Evolutionary conservation across 2,329 filamentous ascomycete genomes (phyloP).

Genomic region (Aspergillus costaricaensis): DNA sequence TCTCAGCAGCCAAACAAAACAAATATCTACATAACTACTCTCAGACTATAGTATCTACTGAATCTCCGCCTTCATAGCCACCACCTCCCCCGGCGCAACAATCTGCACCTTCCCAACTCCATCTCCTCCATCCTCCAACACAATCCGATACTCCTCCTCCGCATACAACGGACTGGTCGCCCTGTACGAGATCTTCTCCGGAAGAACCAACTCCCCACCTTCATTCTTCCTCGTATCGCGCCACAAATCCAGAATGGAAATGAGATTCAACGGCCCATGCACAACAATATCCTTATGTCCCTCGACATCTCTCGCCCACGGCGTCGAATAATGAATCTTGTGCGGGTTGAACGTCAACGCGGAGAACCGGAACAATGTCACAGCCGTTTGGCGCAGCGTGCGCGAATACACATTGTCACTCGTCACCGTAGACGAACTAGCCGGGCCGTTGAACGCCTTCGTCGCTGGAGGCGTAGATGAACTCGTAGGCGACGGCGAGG

Average conservation of each 20-base stretch:
- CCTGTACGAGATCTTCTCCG: constrained; percentile 49
- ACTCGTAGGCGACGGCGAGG: constrained; percentile 18
- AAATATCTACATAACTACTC: neutral
- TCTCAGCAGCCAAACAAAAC: neutral
- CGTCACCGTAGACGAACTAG: constrained; percentile 24
- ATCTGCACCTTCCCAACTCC: constrained; percentile 37
- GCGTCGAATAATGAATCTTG: constrained; percentile 48
- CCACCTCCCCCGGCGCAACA: constrained; percentile 30
- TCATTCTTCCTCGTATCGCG: constrained; percentile 36
- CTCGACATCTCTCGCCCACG: constrained; percentile 47
- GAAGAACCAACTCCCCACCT: constrained; percentile 31
- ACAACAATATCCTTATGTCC: constrained; percentile 47
- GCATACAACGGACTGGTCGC: constrained; percentile 55
- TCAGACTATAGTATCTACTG: neutral
- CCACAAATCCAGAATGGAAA: constrained; percentile 48
- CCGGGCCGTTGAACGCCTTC: constrained; percentile 10
- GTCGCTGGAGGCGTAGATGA: constrained; percentile 6
- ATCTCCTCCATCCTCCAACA: constrained; percentile 40
- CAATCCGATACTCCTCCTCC: constrained; percentile 49
- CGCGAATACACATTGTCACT: constrained; percentile 32
- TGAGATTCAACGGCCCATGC: constrained; percentile 47
- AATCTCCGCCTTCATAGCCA: constrained; percentile 45
- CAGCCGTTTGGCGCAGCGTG: constrained; percentile 40
- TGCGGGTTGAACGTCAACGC: constrained; percentile 49
- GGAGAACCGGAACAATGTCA: constrained; percentile 48